Evolutionary conservation across 108 stramenopile genomes (phyloP).

Genomic region (Schizochytrium sp.): DNA sequence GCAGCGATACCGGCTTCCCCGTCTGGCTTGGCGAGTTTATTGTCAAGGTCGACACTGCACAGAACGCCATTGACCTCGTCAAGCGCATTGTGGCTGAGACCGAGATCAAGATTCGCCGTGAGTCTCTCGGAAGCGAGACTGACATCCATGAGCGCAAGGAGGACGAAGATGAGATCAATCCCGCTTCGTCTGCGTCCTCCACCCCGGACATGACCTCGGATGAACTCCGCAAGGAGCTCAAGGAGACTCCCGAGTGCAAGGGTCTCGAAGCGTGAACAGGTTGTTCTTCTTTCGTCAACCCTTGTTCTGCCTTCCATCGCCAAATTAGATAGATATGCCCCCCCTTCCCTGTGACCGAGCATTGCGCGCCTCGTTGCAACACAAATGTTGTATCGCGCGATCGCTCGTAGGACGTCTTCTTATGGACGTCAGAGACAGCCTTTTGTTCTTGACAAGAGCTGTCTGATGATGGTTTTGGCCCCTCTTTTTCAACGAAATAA

Average conservation of each 20-base stretch:
- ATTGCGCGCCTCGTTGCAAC: no score
- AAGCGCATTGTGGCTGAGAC: not conserved
- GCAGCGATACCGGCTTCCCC: slow-evolving; percentile 1
- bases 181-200: not conserved
- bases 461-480: no score
- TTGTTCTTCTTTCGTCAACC: not conserved
- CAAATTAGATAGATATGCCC: not conserved
- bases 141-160: not conserved
- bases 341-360: no score
- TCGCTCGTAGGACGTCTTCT: no score
- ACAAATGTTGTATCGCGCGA: no score
- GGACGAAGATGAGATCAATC: not conserved
- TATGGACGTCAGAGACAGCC: no score
- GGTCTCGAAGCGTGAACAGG: not conserved
- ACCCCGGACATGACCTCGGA: not conserved
- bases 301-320: not conserved
- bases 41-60: slow-evolving; percentile 5
- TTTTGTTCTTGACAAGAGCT: no score
- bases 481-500: no score
- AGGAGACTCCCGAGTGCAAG: not conserved
- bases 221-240: not conserved
- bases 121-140: not conserved
- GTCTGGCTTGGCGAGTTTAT: not conserved
- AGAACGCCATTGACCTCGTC: not conserved
- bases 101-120: not conserved